Evolutionary conservation across 23 red algal genomes (phyloP).

Genomic region (Gracilaria vermiculophylla): DNA sequence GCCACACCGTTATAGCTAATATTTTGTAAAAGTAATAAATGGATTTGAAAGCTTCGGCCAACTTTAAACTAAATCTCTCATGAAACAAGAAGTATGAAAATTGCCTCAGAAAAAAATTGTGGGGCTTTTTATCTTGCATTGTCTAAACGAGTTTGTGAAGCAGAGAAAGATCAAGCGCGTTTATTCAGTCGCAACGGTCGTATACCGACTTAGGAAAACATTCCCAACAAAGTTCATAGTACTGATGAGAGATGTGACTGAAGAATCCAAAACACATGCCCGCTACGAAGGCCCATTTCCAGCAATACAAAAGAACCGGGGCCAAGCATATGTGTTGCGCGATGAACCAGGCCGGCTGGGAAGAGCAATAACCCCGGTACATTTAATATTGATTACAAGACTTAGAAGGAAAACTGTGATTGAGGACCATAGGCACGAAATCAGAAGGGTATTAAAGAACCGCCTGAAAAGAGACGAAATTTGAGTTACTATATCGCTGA

Average conservation of each 20-base stretch:
- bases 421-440: background rate
- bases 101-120: background rate
- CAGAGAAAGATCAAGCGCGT: background rate
- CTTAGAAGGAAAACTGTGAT: background rate
- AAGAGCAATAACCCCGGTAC: background rate
- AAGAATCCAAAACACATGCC: background rate
- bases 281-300: background rate
- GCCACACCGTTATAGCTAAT: constrained; percentile 1
- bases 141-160: background rate
- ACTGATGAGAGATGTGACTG: background rate
- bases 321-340: background rate
- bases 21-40: background rate
- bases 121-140: background rate
- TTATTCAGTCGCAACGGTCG: background rate
- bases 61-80: background rate
- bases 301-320: constrained; percentile 10
- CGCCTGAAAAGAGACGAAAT: background rate
- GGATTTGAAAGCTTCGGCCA: background rate
- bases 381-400: background rate
- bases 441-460: background rate
- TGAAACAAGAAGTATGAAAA: background rate
- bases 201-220: background rate
- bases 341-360: background rate
- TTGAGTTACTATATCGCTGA: constrained; percentile 12
- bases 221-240: background rate